Percentiles rank a stretch among this genome's conserved stretches.
These are phyloP conservation scores for Telfairia occidentalis DNA, from an alignment of 331 rosid species.

Conservation along the genomic window DNA sequence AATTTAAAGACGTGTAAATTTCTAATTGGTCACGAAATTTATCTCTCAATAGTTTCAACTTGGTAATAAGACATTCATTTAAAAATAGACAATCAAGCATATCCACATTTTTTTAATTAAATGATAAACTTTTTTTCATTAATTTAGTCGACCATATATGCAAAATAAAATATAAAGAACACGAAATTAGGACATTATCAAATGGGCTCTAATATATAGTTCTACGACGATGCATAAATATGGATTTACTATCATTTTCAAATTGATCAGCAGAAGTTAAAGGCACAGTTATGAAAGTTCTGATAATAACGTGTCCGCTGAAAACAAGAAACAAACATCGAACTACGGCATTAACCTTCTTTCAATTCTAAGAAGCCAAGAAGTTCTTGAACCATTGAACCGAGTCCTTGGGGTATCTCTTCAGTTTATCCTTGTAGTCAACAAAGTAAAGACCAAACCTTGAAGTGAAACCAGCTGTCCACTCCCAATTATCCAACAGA, in stretches of 20 bases:
- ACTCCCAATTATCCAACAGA: conserved; percentile 87
- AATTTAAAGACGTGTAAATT: too few relatives aligned
- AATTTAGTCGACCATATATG: too few relatives aligned
- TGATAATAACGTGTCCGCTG: neutral
- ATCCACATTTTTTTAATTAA: too few relatives aligned
- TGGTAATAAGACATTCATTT: too few relatives aligned
- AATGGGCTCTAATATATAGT: too few relatives aligned
- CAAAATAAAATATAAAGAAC: too few relatives aligned
- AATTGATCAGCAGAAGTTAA: neutral
- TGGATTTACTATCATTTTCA: neutral
- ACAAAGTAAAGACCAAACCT: conserved; percentile 79
- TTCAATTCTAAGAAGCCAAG: conserved; percentile 34
- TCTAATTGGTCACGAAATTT: too few relatives aligned
- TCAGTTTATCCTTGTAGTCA: conserved; percentile 62
- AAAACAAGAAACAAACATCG: neutral
- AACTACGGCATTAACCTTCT: neutral
- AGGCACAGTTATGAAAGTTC: neutral
- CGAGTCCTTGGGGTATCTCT: conserved; percentile 88
- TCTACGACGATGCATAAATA: neutral
- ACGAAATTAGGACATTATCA: too few relatives aligned
- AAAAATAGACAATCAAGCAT: too few relatives aligned
- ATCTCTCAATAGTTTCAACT: too few relatives aligned
- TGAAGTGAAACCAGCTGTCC: conserved; percentile 69
- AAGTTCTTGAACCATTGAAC: conserved; percentile 76
- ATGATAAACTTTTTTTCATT: too few relatives aligned